phyloP scores from a whole-genome alignment of 1,284 basidiomycete genomes.

The Cutaneotrichosporon dermatis region DNA sequence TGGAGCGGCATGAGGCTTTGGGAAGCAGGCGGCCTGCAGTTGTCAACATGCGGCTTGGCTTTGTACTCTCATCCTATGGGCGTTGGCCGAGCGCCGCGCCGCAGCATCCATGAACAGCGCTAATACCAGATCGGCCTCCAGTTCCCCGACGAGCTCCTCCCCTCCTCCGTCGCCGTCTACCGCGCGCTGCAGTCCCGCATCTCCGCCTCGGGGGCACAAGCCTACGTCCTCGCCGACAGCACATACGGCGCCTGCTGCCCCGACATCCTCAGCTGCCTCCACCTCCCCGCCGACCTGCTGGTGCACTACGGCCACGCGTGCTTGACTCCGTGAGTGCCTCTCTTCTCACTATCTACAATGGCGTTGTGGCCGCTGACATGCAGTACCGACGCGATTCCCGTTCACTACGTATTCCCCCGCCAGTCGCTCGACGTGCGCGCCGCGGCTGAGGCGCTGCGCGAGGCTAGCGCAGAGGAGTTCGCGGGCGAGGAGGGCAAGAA shows the following conservation, averaged over 20 bases:
- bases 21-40: too few relatives aligned
- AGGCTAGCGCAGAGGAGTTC: constrained; percentile 25
- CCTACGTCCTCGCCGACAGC: constrained; percentile 92
- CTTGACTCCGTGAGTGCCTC: constrained; percentile 58
- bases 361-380: background rate
- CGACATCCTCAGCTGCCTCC: constrained; percentile 91
- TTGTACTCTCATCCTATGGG: too few relatives aligned
- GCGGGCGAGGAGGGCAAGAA: constrained; percentile 23
- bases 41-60: too few relatives aligned
- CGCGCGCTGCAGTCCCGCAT: constrained; percentile 60
- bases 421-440: constrained; percentile 31
- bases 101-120: background rate
- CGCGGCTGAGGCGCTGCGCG: constrained; percentile 26
- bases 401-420: constrained; percentile 50
- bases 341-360: background rate
- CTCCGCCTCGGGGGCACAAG: constrained; percentile 51
- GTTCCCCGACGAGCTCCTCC: constrained; percentile 90
- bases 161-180: constrained; percentile 84
- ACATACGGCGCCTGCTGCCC: constrained; percentile 98
- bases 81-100: too few relatives aligned
- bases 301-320: constrained; percentile 98
- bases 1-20: too few relatives aligned
- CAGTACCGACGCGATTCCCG: constrained; percentile 48
- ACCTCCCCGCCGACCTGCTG: constrained; percentile 84
- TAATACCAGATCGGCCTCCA: constrained; percentile 73